phyloP scores from a whole-genome alignment of 1,139 yeast species.

The Geotrichum macrosporum region DNA sequence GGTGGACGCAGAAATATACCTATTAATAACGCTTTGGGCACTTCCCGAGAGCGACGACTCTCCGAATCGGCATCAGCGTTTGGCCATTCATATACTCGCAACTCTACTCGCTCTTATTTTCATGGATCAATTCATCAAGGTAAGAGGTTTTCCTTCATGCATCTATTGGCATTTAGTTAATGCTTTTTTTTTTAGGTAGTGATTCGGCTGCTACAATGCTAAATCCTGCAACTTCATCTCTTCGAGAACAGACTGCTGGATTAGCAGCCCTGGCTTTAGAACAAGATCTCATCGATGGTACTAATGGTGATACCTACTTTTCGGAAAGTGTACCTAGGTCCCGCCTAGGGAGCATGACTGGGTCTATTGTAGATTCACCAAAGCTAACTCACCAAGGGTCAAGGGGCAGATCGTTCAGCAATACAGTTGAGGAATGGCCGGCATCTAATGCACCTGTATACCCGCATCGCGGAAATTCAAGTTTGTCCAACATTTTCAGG shows the following conservation, averaged over 20 bases:
- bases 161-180: too few relatives aligned
- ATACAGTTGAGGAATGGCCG: slow-evolving; percentile 18
- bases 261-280: slow-evolving; percentile 57
- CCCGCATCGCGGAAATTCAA: slow-evolving; percentile 15
- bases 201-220: slow-evolving; percentile 3
- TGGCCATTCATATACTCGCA: slow-evolving; percentile 12
- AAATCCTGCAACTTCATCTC: slow-evolving; percentile 33
- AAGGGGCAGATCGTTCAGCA: slow-evolving; percentile 6
- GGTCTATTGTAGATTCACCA: slow-evolving; percentile 6
- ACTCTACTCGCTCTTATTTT: slow-evolving; percentile 11
- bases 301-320: neutral
- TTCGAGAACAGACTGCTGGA: slow-evolving; percentile 62
- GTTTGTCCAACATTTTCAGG: slow-evolving; percentile 2
- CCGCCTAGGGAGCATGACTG: slow-evolving; percentile 12
- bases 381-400: neutral
- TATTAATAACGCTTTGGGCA: neutral
- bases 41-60: slow-evolving; percentile 6
- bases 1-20: slow-evolving; percentile 4
- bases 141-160: too few relatives aligned
- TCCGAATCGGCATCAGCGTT: slow-evolving; percentile 11
- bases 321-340: neutral
- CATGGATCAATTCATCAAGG: slow-evolving; percentile 13
- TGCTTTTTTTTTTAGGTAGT: slow-evolving; percentile 1
- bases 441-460: slow-evolving; percentile 17
- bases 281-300: slow-evolving; percentile 33